Base-by-base conservation (phyloP, 495 filamentous ascomycete species). In the Annulohypoxylon bovei region DNA sequence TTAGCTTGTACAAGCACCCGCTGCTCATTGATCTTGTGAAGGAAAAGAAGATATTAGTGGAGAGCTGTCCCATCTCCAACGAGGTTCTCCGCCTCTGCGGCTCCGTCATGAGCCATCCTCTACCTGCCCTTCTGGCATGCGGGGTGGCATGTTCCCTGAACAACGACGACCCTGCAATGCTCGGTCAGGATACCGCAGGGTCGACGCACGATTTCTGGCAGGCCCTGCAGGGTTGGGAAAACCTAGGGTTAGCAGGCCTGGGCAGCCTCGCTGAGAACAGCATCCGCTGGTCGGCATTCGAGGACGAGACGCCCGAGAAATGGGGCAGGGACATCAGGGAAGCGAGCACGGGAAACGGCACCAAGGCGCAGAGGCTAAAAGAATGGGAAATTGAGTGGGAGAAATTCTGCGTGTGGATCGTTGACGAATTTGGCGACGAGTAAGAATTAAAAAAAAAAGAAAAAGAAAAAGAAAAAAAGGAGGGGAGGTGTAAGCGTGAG, bases 151-250 rank as follows among this genome's bases (percentile, higher is more conserved):
- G 88, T 39, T 80, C 90, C 2, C 83, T 99, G 0, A 90, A 88
- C 80, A 97, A 96, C 73, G 94, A 97, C 75, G 93, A 96, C 65
- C 93, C 92, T 8, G 92, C 89, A 0, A 89, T 96, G 46, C 83
- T 93, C 2, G 93, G 93, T 4, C 92, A 94, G 66, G 90, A 90
- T 60, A 84, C 80, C 14, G 91, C 88, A 33, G 92, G 91, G 22
- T 87, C 93, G 82, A 94, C 91, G 3, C 89, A 95, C 77, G 93
- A 97, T 74, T 96, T 95, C 79, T 97, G 93, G 93, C 92, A 95
- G 78, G 91, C 91, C 5, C 79, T 98, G 39, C 93, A 95, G 72
- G 92, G 90, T 1, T 91, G 93, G 81, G 88, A 96, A 59, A 95
- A 93, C 68, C 85, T 97, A 23, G 95, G 93, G 12, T 78, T 97